Evolutionary conservation across 768 basidiomycete species (phyloP).

Genomic region (Rhodotorula sphaerocarpa): DNA sequence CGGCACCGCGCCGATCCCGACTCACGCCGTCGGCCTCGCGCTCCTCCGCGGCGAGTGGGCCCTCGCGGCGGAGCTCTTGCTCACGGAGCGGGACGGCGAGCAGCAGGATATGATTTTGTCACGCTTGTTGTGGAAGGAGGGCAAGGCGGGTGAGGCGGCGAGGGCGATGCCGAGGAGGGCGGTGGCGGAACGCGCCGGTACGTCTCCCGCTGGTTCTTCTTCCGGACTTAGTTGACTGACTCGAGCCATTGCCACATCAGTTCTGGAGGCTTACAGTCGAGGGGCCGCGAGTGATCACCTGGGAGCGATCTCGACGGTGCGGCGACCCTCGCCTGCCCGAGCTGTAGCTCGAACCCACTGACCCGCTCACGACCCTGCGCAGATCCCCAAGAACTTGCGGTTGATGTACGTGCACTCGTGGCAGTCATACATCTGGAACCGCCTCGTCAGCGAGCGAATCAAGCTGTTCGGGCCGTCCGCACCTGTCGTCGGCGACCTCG

Average conservation of each 20-base stretch:
- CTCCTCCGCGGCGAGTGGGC: conserved; percentile 85
- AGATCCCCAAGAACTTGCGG: conserved; percentile 93
- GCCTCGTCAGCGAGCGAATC: conserved; percentile 88
- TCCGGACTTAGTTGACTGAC: neutral
- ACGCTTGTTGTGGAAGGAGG: conserved; percentile 76
- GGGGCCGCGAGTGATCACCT: conserved; percentile 45
- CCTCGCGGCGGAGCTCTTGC: conserved; percentile 69
- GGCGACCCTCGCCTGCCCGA: no score
- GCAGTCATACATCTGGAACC: conserved; percentile 98
- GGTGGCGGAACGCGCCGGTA: conserved; percentile 76
- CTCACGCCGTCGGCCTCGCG: conserved; percentile 86
- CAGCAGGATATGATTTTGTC: conserved; percentile 71
- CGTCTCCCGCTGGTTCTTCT: neutral
- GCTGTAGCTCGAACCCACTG: no score
- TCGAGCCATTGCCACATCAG: neutral
- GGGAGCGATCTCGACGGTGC: conserved; percentile 75
- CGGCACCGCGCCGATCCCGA: conserved; percentile 90
- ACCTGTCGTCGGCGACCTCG: conserved; percentile 81
- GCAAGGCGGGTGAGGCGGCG: conserved; percentile 68
- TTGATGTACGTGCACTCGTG: conserved; percentile 98
- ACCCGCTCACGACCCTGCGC: conserved; percentile 18
- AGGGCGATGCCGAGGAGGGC: conserved; percentile 79
- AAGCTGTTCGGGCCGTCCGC: conserved; percentile 62
- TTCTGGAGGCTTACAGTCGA: conserved; percentile 29
- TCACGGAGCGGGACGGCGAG: conserved; percentile 72